Evolutionary conservation across 1,284 basidiomycete genomes (phyloP).

Genomic region (Cerioporus squamosus): DNA sequence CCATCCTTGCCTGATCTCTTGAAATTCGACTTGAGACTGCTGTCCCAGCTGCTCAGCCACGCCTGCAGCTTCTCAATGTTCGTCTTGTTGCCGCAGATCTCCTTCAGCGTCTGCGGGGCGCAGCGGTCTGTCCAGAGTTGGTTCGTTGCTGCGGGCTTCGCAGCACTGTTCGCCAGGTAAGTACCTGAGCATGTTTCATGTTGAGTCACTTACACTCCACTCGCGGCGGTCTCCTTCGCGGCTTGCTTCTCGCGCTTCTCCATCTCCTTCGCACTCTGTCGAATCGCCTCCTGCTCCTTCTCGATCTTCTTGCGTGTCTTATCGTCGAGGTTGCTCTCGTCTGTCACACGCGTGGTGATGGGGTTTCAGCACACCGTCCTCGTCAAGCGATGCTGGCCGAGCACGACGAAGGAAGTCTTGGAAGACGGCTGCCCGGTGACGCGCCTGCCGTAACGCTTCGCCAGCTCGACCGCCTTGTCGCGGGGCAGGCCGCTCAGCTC

Average conservation of each 20-base stretch:
- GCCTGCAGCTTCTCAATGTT: conserved; percentile 85
- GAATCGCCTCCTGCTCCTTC: conserved; percentile 81
- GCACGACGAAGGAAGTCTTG: conserved; percentile 89
- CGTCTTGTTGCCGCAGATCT: conserved; percentile 95
- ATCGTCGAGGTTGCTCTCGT: conserved; percentile 63
- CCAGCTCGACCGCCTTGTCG: conserved; percentile 87
- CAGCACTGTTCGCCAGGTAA: conserved; percentile 9
- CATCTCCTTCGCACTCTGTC: conserved; percentile 77
- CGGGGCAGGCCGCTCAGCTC: conserved; percentile 88
- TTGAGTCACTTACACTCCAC: conserved; percentile 7
- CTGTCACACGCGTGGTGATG: conserved; percentile 64
- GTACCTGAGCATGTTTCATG: background rate
- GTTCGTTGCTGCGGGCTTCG: conserved; percentile 47
- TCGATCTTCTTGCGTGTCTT: conserved; percentile 84
- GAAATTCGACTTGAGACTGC: conserved; percentile 75
- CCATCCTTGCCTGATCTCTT: conserved; percentile 95
- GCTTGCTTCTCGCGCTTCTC: conserved; percentile 67
- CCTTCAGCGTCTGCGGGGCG: conserved; percentile 85
- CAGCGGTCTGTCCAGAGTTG: conserved; percentile 97
- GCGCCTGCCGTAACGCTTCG: conserved; percentile 91
- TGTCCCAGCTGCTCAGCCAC: conserved; percentile 87
- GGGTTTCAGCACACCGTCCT: conserved; percentile 90
- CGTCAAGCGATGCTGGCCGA: conserved; percentile 84
- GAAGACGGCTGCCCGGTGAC: conserved; percentile 89
- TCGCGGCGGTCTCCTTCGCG: conserved; percentile 30